Evolutionary conservation across 164 flowering plant species (phyloP), one percentile per base, ranked within the genome.

Genomic region (Stephania japonica): DNA sequence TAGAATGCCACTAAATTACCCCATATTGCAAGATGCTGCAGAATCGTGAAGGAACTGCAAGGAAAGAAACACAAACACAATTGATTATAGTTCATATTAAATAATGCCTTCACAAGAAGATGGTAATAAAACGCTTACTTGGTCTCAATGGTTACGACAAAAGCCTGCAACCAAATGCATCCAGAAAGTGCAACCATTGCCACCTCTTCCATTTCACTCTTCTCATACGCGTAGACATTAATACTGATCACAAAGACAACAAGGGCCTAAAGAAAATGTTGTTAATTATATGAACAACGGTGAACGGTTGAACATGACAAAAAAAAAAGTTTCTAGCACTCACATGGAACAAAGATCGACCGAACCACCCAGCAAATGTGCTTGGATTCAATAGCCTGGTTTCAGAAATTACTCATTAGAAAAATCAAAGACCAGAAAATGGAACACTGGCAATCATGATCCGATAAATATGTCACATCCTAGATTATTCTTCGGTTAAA

Each of bases 341-440:
- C 77, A 95, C 99, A 84, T 93, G 99, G 75, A 84, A 95, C 19
- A 95, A 87, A 69, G 98, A 89, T 53, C 98, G 84, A n/a, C 99
- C 98, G 82, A 95, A 95, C 99, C 97, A 93, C 73, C 99, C 98
- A 75, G 99, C 99, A 86, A 95, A 93, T 53, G 97, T 95, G 83
- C 92, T 93, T 68, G 99, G 99, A 81, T 93, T 95, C 67, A 95
- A 82, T 79, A 95, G 88, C 90, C 99, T 93, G 89, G 76, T 78
- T 76, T 69, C 75, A 80, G 78, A 27, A 78, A 74, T 56, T 44
- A 44, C 53, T 47, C 53, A 9, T 65, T 65, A 65, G 24, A 24
- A 65, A n/a, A 16, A 49, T 42, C 21, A 64, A 69, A 6, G 16
- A 8, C 44, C 67, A 70, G 27, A 24, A 23, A 42, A 67, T 67